Evolutionary conservation across 148 eudicot species (phyloP), one percentile per base, ranked within the genome.

Genomic region (Vaccinium macrocarpon): DNA sequence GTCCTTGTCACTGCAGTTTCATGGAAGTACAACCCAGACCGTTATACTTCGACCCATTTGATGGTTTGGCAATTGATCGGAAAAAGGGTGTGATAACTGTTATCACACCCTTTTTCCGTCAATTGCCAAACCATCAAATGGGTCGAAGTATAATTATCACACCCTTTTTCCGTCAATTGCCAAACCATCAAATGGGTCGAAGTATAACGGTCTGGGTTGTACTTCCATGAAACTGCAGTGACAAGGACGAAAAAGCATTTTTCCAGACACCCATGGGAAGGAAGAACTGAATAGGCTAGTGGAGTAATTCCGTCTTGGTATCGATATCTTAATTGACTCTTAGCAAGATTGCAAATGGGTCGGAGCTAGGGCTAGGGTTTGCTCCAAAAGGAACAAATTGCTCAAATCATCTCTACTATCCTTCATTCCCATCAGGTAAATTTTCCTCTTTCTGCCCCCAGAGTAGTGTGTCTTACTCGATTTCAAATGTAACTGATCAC

Each of bases 281-380:
- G 68, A 61, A 8, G 68, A 61, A 23, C 25, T 62, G 70, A 23
- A 62, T 27, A 64, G 1, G 49, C 49, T n/a, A n/a, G n/a, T n/a
- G n/a, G n/a, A n/a, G 38, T 48, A 2, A 48, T 48, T 5, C 50
- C 50, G 50, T 48, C 50, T 48, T 57, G 62, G 8, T 62, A 8
- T 62, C 23, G 12, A 2, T 12, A n/a, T 62, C 66, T 6, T 19
- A 62, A 62, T 16, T 27, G 16, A 27, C 13, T 35, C 74, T 25
- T 32, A 68, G 74, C 74, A 71, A 32, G 46, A 32, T 15, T 71
- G 38, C 46, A 15, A 12, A 29, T 27, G 19, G 75, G 7, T 15
- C 42, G 38, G n/a, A 75, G 27, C 78, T 46, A 75, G 55, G 78
- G 13, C 53, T 75, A 19, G 78, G 78, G 78, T 75, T 75, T 49